A percentile compares a stretch with the other conserved stretches of the same genome.
Conservation (phyloP, 176 grass and related monocot genomes). For the Rhipidocladum racemiflorum region DNA sequence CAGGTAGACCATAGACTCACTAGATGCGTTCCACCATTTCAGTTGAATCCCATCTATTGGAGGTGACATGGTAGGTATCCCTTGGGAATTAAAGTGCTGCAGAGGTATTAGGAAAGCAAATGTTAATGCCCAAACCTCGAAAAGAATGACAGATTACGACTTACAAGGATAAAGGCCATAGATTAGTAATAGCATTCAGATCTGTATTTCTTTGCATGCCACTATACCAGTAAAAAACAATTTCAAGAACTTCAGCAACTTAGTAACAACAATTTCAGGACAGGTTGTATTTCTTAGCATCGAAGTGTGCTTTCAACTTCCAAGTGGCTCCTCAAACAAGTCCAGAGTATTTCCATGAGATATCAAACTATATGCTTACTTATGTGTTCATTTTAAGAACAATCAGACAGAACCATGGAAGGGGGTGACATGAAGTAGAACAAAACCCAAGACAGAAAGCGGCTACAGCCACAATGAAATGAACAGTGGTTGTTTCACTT, state of each 20-base stretch:
- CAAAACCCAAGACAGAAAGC: background rate
- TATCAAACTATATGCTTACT: background rate
- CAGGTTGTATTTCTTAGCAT: too few relatives aligned
- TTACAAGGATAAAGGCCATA: background rate
- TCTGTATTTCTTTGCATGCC: background rate
- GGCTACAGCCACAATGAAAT: background rate
- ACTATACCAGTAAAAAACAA: background rate
- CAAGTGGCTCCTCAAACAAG: background rate
- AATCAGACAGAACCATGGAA: background rate
- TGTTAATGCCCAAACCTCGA: conserved; percentile 1
- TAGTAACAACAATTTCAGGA: background rate
- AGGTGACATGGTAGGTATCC: conserved; percentile 55
- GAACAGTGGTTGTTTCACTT: background rate
- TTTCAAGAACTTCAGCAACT: background rate
- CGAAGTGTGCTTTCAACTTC: background rate
- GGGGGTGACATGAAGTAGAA: background rate
- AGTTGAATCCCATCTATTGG: conserved; percentile 65
- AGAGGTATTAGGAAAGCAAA: background rate
- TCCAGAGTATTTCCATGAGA: background rate
- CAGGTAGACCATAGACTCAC: conserved; percentile 49
- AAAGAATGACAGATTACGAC: background rate
- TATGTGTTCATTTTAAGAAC: background rate
- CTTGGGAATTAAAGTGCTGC: conserved; percentile 75
- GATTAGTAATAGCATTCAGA: background rate
- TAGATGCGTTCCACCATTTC: conserved; percentile 81